These are phyloP conservation scores for Sclerotinia trifoliorum DNA, from an alignment of 2,329 filamentous ascomycete species.

Conservation along the genomic window DNA sequence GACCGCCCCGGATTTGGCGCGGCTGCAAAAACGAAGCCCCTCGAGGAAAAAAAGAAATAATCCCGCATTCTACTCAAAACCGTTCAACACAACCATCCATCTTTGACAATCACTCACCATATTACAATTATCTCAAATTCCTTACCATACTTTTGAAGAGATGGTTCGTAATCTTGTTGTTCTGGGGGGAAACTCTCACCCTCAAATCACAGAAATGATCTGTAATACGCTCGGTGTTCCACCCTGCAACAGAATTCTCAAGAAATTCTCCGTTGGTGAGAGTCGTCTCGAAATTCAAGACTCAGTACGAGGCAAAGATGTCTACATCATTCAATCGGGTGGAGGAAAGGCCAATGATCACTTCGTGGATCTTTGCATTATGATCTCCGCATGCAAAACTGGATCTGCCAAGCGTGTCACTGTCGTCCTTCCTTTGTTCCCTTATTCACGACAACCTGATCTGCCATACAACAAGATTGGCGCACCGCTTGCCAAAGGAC, in stretches of 20 bases:
- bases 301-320: conserved; percentile 95
- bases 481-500: conserved; percentile 75
- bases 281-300: conserved; percentile 94
- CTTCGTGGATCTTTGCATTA: conserved; percentile 94
- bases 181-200: conserved; percentile 90
- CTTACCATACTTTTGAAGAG: conserved; percentile 19
- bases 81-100: conserved; percentile 6
- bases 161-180: conserved; percentile 97
- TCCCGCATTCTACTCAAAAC: conserved; percentile 29
- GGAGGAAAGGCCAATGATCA: conserved; percentile 93
- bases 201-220: conserved; percentile 79
- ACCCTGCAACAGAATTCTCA: conserved; percentile 77
- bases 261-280: conserved; percentile 93
- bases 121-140: background rate
- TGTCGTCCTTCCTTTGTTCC: conserved; percentile 90
- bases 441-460: conserved; percentile 94
- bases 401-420: conserved; percentile 91
- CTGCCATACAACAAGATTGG: conserved; percentile 95
- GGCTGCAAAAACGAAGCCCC: conserved; percentile 3
- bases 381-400: conserved; percentile 95
- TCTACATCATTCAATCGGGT: conserved; percentile 96
- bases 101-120: background rate
- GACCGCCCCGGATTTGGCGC: conserved; percentile 8
- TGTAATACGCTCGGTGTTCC: conserved; percentile 86
- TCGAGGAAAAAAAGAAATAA: conserved; percentile 16